Percentiles rank a stretch among this genome's conserved stretches.
phyloP scores from a whole-genome alignment of 176 grass and related monocot genomes.

The Panicum miliaceum region DNA sequence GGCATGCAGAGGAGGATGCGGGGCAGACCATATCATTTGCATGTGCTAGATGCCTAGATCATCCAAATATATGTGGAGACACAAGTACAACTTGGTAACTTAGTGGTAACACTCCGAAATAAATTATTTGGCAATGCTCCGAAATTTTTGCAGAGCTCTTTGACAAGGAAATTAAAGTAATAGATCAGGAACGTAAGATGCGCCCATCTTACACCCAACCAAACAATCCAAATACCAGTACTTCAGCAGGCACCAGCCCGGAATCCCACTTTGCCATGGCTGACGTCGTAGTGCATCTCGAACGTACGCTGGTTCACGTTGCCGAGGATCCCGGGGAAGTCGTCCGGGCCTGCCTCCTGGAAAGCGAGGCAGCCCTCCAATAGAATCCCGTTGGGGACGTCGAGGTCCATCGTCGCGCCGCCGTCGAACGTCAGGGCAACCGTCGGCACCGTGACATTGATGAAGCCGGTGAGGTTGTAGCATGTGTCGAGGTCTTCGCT shows the following conservation, averaged over 20 bases:
- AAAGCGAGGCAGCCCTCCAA: conserved; percentile 58
- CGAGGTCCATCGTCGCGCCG: conserved; percentile 18
- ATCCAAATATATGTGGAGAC: too few relatives aligned
- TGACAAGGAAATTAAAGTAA: too few relatives aligned
- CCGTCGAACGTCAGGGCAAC: conserved; percentile 36
- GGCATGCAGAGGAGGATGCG: too few relatives aligned
- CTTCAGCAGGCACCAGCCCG: conserved; percentile 28
- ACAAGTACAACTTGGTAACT: too few relatives aligned
- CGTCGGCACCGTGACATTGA: conserved; percentile 34
- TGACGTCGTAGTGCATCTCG: conserved; percentile 53
- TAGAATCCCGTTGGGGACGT: conserved; percentile 37
- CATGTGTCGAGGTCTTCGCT: conserved; percentile 28
- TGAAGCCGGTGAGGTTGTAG: conserved; percentile 46
- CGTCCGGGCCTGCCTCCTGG: conserved; percentile 2
- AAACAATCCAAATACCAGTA: too few relatives aligned
- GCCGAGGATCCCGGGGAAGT: conserved; percentile 34
- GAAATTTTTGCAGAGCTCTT: too few relatives aligned
- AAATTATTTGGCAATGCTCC: too few relatives aligned
- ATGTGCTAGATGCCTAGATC: too few relatives aligned
- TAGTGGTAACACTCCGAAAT: too few relatives aligned
- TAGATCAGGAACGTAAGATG: too few relatives aligned
- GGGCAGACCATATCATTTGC: too few relatives aligned
- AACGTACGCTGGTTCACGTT: conserved; percentile 62
- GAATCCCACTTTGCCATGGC: conserved; percentile 42
- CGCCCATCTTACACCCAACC: too few relatives aligned